phyloP scores from a whole-genome alignment of 2,329 filamentous ascomycete genomes.

The Neofusicoccum sp. region DNA sequence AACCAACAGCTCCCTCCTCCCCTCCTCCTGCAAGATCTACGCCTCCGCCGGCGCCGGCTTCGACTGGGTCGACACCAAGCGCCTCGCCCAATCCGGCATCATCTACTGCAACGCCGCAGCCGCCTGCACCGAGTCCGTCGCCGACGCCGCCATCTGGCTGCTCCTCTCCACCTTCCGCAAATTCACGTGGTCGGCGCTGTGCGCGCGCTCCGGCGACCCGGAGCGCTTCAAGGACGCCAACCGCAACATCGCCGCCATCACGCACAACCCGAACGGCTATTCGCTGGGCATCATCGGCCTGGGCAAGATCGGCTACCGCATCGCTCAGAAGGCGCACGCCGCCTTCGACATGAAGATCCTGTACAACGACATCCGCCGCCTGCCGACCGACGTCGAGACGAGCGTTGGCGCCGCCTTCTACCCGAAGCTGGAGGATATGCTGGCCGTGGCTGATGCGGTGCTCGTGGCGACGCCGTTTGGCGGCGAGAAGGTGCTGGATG shows the following conservation, averaged over 20 bases:
- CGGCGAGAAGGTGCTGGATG: slow-evolving; percentile 27
- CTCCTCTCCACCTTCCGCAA: slow-evolving; percentile 61
- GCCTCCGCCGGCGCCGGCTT: slow-evolving; percentile 62
- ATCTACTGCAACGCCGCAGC: slow-evolving; percentile 28
- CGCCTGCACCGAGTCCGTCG: slow-evolving; percentile 66
- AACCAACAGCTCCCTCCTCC: slow-evolving; percentile 44
- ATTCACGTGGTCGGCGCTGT: slow-evolving; percentile 22
- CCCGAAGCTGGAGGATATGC: slow-evolving; percentile 28
- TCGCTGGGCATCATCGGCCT: slow-evolving; percentile 36
- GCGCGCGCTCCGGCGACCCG: slow-evolving; percentile 21
- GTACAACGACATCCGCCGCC: slow-evolving; percentile 30
- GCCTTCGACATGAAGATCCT: slow-evolving; percentile 35
- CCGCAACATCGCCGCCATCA: slow-evolving; percentile 20
- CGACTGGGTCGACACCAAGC: slow-evolving; percentile 57
- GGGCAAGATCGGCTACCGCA: slow-evolving; percentile 35
- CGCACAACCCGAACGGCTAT: slow-evolving; percentile 26
- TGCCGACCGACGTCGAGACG: slow-evolving; percentile 19
- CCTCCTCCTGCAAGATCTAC: slow-evolving; percentile 54
- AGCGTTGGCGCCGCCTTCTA: slow-evolving; percentile 28
- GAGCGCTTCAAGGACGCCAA: slow-evolving; percentile 20
- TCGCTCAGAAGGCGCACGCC: slow-evolving; percentile 28
- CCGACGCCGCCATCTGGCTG: slow-evolving; percentile 60
- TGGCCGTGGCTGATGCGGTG: slow-evolving; percentile 30
- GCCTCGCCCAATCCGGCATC: slow-evolving; percentile 59
- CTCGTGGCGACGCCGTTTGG: slow-evolving; percentile 35